These are phyloP conservation scores for Trichothecium roseum DNA, from an alignment of 2,329 filamentous ascomycete species.

Conservation along the genomic window DNA sequence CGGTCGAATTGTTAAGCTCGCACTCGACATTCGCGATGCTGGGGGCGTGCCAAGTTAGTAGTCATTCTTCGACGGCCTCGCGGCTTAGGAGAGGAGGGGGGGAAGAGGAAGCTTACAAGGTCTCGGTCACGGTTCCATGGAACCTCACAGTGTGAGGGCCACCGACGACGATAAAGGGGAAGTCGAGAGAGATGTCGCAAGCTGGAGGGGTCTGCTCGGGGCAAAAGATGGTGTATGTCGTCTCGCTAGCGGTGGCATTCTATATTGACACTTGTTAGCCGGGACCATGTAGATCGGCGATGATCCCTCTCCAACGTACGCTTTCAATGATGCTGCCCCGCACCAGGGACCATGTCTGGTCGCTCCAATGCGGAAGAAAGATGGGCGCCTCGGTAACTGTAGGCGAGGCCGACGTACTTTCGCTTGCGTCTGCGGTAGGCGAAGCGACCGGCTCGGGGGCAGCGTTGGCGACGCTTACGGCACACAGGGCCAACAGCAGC, in stretches of 20 bases:
- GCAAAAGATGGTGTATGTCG: constrained; percentile 40
- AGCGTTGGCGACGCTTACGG: constrained; percentile 3
- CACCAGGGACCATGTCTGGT: constrained; percentile 30
- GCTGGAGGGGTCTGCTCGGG: constrained; percentile 26
- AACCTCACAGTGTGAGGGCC: constrained; percentile 33
- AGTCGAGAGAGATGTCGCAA: constrained; percentile 33
- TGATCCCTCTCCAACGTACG: constrained; percentile 17
- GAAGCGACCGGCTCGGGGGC: constrained; percentile 6
- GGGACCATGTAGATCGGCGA: neutral
- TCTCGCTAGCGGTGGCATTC: constrained; percentile 24
- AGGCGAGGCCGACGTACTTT: constrained; percentile 7
- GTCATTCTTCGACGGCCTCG: neutral
- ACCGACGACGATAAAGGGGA: constrained; percentile 36
- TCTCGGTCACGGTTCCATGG: constrained; percentile 30
- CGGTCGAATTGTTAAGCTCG: constrained; percentile 28
- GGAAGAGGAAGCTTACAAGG: constrained; percentile 24
- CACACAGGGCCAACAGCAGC: constrained; percentile 13
- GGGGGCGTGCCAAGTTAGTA: neutral
- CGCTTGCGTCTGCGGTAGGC: constrained; percentile 2
- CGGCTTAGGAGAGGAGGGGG: neutral
- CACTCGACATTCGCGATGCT: constrained; percentile 23
- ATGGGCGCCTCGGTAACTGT: constrained; percentile 31
- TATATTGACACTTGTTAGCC: constrained; percentile 8
- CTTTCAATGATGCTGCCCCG: constrained; percentile 34
- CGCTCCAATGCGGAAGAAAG: constrained; percentile 31